Conservation (phyloP, 805 yeast genomes). For the Crinitomyces ghanaensis region DNA sequence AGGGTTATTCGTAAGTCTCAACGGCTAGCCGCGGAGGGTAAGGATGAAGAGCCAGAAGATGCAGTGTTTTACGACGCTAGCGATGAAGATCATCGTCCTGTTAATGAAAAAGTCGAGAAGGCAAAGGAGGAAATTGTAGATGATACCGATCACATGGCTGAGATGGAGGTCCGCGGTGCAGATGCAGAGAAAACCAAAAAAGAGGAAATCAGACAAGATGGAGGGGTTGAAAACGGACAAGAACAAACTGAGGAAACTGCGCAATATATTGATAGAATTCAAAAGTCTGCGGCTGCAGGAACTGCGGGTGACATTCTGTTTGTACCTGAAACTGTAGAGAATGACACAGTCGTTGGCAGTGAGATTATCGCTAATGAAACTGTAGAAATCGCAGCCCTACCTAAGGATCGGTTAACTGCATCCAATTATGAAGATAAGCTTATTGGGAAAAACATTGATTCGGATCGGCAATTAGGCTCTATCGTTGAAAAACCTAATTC, state of each 20-base stretch:
- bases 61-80: constrained; percentile 18
- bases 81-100: constrained; percentile 12
- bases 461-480: too few relatives aligned
- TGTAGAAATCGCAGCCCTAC: constrained; percentile 1
- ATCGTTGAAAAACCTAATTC: too few relatives aligned
- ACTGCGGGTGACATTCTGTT: background rate
- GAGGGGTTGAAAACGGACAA: constrained; percentile 6
- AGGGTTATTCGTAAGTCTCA: constrained; percentile 7
- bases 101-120: constrained; percentile 4
- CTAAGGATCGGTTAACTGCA: background rate
- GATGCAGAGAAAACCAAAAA: background rate
- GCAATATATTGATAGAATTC: constrained; percentile 1
- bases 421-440: too few relatives aligned
- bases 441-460: too few relatives aligned
- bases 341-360: constrained; percentile 3
- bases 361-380: constrained; percentile 1
- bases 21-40: constrained; percentile 13
- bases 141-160: constrained; percentile 20
- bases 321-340: constrained; percentile 3
- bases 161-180: constrained; percentile 20
- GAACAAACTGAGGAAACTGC: constrained; percentile 7
- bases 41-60: constrained; percentile 17
- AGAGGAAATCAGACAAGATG: background rate
- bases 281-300: too few relatives aligned
- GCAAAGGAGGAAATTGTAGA: constrained; percentile 6